Evolutionary conservation across 2,329 filamentous ascomycete species (phyloP).

Genomic region (Alternaria dauci): DNA sequence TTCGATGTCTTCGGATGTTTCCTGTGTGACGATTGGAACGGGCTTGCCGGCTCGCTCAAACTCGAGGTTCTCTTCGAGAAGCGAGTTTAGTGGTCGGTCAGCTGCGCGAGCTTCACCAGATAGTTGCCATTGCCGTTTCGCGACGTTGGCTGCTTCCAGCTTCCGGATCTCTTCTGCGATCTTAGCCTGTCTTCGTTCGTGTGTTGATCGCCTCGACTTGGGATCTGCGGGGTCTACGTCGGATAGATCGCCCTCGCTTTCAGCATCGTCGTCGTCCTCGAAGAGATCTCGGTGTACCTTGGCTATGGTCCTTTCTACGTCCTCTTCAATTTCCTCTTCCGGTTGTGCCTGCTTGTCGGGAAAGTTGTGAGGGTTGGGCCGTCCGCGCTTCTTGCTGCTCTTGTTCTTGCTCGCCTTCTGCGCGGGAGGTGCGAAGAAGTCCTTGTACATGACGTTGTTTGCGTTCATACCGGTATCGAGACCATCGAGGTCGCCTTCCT

Average conservation of each 20-base stretch:
- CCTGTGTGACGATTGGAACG: conserved; percentile 89
- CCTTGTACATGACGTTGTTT: conserved; percentile 87
- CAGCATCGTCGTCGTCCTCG: conserved; percentile 73
- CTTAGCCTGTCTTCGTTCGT: conserved; percentile 86
- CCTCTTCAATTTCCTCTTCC: conserved; percentile 57
- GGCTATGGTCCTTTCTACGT: conserved; percentile 83
- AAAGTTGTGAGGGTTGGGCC: conserved; percentile 64
- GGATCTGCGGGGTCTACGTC: conserved; percentile 71
- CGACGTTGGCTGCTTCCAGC: conserved; percentile 86
- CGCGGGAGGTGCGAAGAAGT: conserved; percentile 90
- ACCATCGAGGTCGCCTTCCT: conserved; percentile 63
- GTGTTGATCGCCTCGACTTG: conserved; percentile 78
- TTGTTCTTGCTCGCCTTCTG: conserved; percentile 72
- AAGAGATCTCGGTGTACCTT: conserved; percentile 91
- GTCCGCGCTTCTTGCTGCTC: conserved; percentile 60
- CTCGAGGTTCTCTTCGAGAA: conserved; percentile 93
- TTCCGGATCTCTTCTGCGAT: conserved; percentile 89
- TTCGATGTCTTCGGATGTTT: conserved; percentile 90
- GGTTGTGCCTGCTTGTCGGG: conserved; percentile 39
- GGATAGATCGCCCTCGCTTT: conserved; percentile 64
- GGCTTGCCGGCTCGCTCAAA: conserved; percentile 96
- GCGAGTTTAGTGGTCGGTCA: conserved; percentile 86
- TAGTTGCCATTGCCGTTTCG: conserved; percentile 89
- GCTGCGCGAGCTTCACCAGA: conserved; percentile 84
- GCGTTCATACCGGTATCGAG: conserved; percentile 73